Conservation (phyloP, 2,329 filamentous ascomycete genomes). For the Annulohypoxylon truncatum region DNA sequence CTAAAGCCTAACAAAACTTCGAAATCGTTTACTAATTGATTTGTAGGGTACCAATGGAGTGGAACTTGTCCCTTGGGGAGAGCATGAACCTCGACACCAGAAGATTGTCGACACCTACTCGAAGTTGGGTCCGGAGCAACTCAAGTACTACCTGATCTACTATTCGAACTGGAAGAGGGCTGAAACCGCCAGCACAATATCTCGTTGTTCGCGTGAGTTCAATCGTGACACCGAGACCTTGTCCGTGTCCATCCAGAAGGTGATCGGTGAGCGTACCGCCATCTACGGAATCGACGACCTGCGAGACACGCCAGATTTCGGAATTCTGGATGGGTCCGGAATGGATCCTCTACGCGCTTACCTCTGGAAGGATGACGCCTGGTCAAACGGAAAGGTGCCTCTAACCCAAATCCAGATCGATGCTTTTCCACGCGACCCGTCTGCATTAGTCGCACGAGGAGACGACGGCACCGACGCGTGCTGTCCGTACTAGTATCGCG, state of each 20-base stretch:
- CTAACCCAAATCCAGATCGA: constrained; percentile 33
- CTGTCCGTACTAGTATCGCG: constrained; percentile 29
- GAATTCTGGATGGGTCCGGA: constrained; percentile 47
- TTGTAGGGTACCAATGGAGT: constrained; percentile 31
- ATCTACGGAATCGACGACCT: constrained; percentile 19
- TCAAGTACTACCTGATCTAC: constrained; percentile 62
- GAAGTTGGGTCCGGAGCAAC: constrained; percentile 62
- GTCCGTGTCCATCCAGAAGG: constrained; percentile 43
- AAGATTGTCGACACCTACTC: constrained; percentile 54
- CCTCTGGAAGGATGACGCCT: constrained; percentile 41
- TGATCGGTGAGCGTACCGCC: constrained; percentile 46
- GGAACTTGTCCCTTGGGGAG: constrained; percentile 47
- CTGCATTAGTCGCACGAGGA: constrained; percentile 37
- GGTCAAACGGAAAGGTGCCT: constrained; percentile 43
- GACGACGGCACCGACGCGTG: constrained; percentile 43
- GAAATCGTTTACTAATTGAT: constrained; percentile 26
- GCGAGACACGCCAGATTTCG: constrained; percentile 38
- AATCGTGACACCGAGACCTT: constrained; percentile 53
- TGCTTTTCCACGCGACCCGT: constrained; percentile 36
- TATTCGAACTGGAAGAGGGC: constrained; percentile 57
- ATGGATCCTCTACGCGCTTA: constrained; percentile 26
- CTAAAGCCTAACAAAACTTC: neutral
- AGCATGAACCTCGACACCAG: constrained; percentile 44
- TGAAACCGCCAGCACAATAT: constrained; percentile 58
- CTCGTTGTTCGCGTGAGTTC: constrained; percentile 56